Evolutionary conservation across 2,329 filamentous ascomycete species (phyloP), one percentile per base, ranked within the genome.

Genomic region (Fusarium albosuccineum): DNA sequence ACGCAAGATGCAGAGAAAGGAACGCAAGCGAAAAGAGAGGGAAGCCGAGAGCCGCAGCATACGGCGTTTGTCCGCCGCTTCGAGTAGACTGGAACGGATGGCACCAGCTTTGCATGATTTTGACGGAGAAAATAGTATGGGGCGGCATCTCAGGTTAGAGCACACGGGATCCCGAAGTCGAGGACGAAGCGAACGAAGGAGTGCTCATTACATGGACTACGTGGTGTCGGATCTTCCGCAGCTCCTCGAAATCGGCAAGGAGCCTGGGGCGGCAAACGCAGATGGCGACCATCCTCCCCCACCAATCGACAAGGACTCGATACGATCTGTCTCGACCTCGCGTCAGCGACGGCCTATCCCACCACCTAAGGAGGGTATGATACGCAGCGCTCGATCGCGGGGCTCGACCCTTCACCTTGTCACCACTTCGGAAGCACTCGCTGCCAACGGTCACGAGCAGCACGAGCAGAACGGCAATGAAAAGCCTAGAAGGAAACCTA

Each of bases 391-490:
- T 61, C 85, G 91, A 70, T 92, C 92, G 68, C 86, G 93, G 62
- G 92, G 92, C 42, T 97, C 94, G 70, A 96, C 93, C 66, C 85
- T 97, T 33, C 93, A 97, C 75, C 87, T 97, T 5, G 93, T 97
- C 39, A 91, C 92, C 9, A 89, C 88, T 0, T 83, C 83, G 7
- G 86, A 87, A 16, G 82, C 81, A 1, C 67, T 87, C 55, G 67
- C 69, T 29, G 71, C 53, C 34, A 68, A 30, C 26, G 45, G 16
- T 48, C 45, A 61, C 37, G 69, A 79, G 64, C 62, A 72, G 27
- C 72, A 76, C 57, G 71, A 74, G 55, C 71, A 77, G 56, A 71
- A 62, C 26, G 76, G 57, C 9, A 67, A 75, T 8, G 82, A 82
- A 53, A 88, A 87, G 69, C 78, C 85, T 22, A 82, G 82, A 63